Evolutionary conservation across 2,329 filamentous ascomycete genomes (phyloP).

Genomic region (Aspergillus chevalieri): DNA sequence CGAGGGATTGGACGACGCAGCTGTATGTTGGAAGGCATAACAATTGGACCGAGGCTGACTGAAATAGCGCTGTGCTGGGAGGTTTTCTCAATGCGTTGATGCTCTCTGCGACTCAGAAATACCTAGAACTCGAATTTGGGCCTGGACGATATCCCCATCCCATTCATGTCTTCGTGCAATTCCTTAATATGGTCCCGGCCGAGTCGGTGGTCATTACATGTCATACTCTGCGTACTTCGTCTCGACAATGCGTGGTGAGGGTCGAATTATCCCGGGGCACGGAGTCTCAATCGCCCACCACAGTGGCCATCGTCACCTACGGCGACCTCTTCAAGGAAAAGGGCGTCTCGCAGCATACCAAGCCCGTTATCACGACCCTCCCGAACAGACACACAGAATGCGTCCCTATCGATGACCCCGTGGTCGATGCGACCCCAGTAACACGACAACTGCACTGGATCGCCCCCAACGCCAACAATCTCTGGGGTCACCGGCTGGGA

Average conservation of each 20-base stretch:
- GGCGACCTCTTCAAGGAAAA: constrained; percentile 12
- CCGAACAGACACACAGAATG: constrained; percentile 13
- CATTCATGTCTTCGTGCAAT: constrained; percentile 16
- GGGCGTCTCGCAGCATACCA: constrained; percentile 9
- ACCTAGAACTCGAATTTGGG: constrained; percentile 7
- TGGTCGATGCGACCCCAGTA: constrained; percentile 17
- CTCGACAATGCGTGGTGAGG: constrained; percentile 13
- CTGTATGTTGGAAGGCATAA: constrained; percentile 11
- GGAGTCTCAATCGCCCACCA: neutral
- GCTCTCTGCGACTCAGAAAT: constrained; percentile 12
- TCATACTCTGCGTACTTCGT: constrained; percentile 8
- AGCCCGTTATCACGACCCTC: neutral
- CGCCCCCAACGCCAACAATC: constrained; percentile 10
- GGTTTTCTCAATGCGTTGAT: constrained; percentile 15
- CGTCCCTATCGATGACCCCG: constrained; percentile 14
- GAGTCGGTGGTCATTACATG: constrained; percentile 12
- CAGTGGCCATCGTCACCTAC: constrained; percentile 12
- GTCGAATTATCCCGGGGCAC: constrained; percentile 6
- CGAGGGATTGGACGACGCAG: constrained; percentile 17
- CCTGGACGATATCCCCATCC: constrained; percentile 11
- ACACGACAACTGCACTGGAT: constrained; percentile 16
- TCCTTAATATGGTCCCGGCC: constrained; percentile 13
- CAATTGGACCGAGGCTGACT: constrained; percentile 4
- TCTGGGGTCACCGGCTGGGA: constrained; percentile 19
- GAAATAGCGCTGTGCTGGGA: constrained; percentile 15